phyloP scores from a whole-genome alignment of 192 early-diverging fungal genomes.

The Coemansia sp. region DNA sequence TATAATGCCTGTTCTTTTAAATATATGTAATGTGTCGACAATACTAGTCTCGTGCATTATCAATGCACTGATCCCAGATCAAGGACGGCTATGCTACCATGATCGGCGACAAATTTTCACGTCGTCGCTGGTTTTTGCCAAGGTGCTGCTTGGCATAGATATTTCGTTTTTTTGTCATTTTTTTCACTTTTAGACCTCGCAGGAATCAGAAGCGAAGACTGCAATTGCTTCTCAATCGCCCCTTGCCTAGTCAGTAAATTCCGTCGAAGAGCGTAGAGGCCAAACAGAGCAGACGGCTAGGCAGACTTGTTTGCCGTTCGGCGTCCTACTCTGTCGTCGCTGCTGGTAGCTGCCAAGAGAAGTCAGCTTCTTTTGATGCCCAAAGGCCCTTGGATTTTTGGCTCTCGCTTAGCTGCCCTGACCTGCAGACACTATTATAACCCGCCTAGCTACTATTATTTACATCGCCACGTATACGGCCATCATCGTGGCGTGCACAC shows the following conservation, averaged over 20 bases:
- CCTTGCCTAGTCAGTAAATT: not conserved
- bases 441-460: not conserved
- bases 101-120: not conserved
- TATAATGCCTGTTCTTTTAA: not conserved
- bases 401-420: conserved; percentile 1
- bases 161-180: no score
- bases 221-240: not conserved
- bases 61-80: not conserved
- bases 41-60: not conserved
- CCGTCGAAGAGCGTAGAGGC: not conserved
- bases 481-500: conserved; percentile 19
- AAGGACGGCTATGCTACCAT: not conserved
- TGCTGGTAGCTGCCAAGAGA: not conserved
- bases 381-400: conserved; percentile 2
- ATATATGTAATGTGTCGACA: not conserved
- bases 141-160: not conserved
- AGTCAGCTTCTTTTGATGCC: not conserved
- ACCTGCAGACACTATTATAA: not conserved
- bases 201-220: not conserved
- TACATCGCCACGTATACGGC: not conserved
- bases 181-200: not conserved
- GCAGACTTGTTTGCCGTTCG: not conserved
- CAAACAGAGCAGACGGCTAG: not conserved
- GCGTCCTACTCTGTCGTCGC: not conserved
- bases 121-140: not conserved